Evolutionary conservation across 805 yeast genomes (phyloP), one percentile per base, ranked within the genome.

Genomic region (Candida ponderosae): DNA sequence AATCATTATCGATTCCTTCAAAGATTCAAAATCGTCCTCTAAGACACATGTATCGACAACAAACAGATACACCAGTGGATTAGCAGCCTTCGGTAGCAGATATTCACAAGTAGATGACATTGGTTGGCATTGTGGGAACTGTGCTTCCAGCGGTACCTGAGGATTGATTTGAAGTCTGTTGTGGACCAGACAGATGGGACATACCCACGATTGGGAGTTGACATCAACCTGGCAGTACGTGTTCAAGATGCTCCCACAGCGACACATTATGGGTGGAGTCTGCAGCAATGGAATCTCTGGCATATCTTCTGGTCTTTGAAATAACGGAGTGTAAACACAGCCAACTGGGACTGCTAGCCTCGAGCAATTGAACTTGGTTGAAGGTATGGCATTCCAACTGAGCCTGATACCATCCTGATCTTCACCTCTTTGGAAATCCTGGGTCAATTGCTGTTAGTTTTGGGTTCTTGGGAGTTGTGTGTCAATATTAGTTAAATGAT

Each of bases 341-440:
- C 79, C 77, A 24, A 75, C 50, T 3, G 83, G 83, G 10, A 76
- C 68, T 1, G 71, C 65, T 35, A 72, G 65, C 36, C 79, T 54
- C 24, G 66, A 63, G 35, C 73, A 71, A 34, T 75, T 79, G 31
- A 66, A 59, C 47, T 68, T 71, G n/a, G 75, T 63, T 31, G 68
- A 61, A 6, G 84, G 83, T 13, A 79, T 56, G 9, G 65, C 61
- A 46, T 74, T 77, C 81, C 85, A 79, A 8, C 81, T 64, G 50
- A 76, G 66, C 35, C 85, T 62, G 31, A 77, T 71, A 14, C 84
- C 85, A 39, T 78, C 79, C 15, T 51, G 50, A 48, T 76, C 82
- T 48, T 77, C 83, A 34, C 62, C 60, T 15, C 63, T 63, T 48
- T 74, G 79, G 46, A 74, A 72, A n/a, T 40, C 34, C 44, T 40